Conservation (phyloP, 2,329 filamentous ascomycete species). For the Pseudopithomyces chartarum region DNA sequence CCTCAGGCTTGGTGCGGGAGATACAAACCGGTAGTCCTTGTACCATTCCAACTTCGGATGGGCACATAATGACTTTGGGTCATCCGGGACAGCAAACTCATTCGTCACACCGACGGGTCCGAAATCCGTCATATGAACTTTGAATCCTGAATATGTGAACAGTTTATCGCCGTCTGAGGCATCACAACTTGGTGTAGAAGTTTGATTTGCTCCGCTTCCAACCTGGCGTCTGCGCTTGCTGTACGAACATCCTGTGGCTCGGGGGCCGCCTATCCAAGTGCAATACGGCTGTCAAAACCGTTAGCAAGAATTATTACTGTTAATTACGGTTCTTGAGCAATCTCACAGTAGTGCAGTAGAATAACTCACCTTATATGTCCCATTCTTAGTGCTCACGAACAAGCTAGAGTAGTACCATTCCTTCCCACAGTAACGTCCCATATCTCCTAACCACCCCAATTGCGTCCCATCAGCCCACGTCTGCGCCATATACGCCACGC, state of each 20-base stretch:
- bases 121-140: constrained; percentile 7
- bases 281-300: constrained; percentile 1
- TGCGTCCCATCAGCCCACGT: constrained; percentile 14
- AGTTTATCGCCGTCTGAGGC: background rate
- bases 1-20: background rate
- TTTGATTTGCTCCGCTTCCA: background rate
- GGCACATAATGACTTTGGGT: background rate
- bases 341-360: too few relatives aligned
- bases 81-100: constrained; percentile 2
- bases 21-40: background rate
- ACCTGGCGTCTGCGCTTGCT: background rate
- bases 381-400: constrained; percentile 6
- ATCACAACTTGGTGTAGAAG: background rate
- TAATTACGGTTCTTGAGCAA: too few relatives aligned
- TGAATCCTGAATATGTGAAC: constrained; percentile 7
- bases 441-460: constrained; percentile 16
- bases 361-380: constrained; percentile 2
- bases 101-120: constrained; percentile 5
- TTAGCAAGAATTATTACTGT: background rate
- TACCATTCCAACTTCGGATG: constrained; percentile 7
- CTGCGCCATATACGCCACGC: constrained; percentile 18
- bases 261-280: constrained; percentile 8
- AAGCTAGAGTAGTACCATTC: constrained; percentile 8
- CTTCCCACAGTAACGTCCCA: constrained; percentile 11
- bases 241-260: background rate